A percentile compares a stretch with the other conserved stretches of the same genome.
Conservation (phyloP, 495 filamentous ascomycete genomes). For the Aspergillus ostianus region DNA sequence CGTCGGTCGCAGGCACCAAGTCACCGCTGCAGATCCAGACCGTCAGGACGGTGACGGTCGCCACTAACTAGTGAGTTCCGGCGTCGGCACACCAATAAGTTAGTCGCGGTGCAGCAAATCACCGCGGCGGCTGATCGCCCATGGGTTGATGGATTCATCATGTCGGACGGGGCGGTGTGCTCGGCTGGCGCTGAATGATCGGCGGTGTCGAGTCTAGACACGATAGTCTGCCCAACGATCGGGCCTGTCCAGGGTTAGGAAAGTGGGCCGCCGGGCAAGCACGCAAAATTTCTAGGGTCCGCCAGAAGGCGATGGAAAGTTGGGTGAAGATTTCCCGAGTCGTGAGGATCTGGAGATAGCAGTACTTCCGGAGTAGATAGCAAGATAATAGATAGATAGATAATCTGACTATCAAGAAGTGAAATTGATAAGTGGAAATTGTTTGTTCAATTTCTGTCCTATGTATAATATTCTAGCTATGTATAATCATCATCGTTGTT, state of each 20-base stretch:
- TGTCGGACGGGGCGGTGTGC: constrained; percentile 6
- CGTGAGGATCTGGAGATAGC: not conserved
- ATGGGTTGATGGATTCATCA: constrained; percentile 7
- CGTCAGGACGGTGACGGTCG: not conserved
- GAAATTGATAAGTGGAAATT: not conserved
- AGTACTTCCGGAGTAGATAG: too few relatives aligned
- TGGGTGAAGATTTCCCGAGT: not conserved
- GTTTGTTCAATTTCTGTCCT: constrained; percentile 2
- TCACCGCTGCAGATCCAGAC: not conserved
- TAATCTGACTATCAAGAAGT: not conserved
- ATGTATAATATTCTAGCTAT: constrained; percentile 5
- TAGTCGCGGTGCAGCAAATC: not conserved
- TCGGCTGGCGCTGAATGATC: constrained; percentile 2
- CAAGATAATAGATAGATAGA: not conserved
- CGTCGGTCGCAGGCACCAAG: not conserved
- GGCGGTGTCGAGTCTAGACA: constrained; percentile 7
- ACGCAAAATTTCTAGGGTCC: not conserved
- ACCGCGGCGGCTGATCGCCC: constrained; percentile 3
- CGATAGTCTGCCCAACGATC: constrained; percentile 12
- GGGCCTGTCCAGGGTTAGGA: not conserved
- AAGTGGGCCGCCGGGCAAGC: not conserved
- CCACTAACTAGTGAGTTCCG: not conserved
- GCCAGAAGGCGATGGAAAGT: not conserved
- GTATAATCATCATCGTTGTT: constrained; percentile 10
- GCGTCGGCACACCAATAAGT: not conserved